Evolutionary conservation across 1,139 yeast species (phyloP), one percentile per base, ranked within the genome.

Genomic region (Pichia inconspicua): DNA sequence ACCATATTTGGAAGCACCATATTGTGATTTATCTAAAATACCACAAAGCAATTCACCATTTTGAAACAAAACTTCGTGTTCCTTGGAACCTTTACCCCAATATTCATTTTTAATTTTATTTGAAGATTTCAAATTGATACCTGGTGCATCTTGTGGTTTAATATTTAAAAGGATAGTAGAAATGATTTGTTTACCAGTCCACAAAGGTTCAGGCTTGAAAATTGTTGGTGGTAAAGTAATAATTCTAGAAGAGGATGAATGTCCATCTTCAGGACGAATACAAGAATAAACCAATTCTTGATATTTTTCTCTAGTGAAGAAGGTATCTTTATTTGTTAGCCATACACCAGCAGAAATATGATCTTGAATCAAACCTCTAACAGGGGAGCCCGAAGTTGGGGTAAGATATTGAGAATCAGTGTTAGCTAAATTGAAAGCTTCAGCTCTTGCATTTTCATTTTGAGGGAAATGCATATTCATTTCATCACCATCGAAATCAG

Each of bases 381-480:
- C 83, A 37, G 99, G 99, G 53, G 95, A 76, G 66, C 99, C 99
- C 9, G 97, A 88, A 17, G 99, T 94, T 47, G 99, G 98, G 12
- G 98, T 92, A 64, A 94, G 76, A 66, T 94, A 94, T 71, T 92
- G 98, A 53, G 95, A 86, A 68, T 94, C 97, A 11, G 98, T 92
- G 66, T 92, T 89, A 43, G 98, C 98, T 64, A 94, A 77, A 65
- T 88, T 79, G 62, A 88, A 74, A 4, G 98, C 98, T 71, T 94
- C 99, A 30, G 98, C 94, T 62, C 92, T 83, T 14, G 98, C 98
- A 60, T 88, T 88, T 71, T 92, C 97, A 67, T 87, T 90, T 71
- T 94, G 99, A 31, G 99, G 99, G 75, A 94, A 92, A 71, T 94
- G 99, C 97, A 94, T 85, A 66, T 94, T 94, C 99, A 94, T 94